Evolutionary conservation across 192 early-diverging fungal species (phyloP), one percentile per base, ranked within the genome.

Genomic region (Backusella sp.): DNA sequence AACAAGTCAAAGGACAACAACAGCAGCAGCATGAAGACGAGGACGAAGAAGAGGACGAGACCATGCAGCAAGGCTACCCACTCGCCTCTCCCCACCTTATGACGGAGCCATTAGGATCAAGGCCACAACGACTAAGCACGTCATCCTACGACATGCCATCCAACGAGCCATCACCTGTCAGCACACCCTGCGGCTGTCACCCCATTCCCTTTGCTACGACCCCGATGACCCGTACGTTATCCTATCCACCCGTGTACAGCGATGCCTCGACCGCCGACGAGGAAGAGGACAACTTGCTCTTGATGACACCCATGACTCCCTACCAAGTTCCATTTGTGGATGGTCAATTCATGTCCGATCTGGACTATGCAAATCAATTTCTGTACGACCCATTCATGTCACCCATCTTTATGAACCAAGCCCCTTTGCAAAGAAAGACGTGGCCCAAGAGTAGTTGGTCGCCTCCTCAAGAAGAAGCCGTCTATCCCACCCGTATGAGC

Each of bases 1-100:
- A 93, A 21, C 66, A 49, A 44, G 34, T 12, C 26, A 72, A 72
- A 30, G 39, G 42, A 19, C 14, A 28, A 4, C 68, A 49, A 42
- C 12, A 46, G 36, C 32, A n/a, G 30, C 53, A 66, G 30, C 17
- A 44, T 42, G 39, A 70, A n/a, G 19, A 21, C 1, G 21, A 36
- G 26, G 23, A 70, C 7, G 69, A 70, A 28, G 26, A 70, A 14
- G 69, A 70, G 1, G 69, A 42, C 3, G 36, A 30, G 28, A 32
- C 5, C 17, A n/a, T 49, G 17, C 42, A 49, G 14, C 26, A 52
- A 44, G 21, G 21, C 12, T 26, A 72, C 35, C 72, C 23, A 30
- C 23, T 56, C 7, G 6, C 32, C 12, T 59, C 23, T 17, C 35
- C 30, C 26, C 9, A 26, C 37, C 34, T 62, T 11, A 65, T 73